Conservation (phyloP, 2,329 filamentous ascomycete species). For the Fusarium duplospermum region DNA sequence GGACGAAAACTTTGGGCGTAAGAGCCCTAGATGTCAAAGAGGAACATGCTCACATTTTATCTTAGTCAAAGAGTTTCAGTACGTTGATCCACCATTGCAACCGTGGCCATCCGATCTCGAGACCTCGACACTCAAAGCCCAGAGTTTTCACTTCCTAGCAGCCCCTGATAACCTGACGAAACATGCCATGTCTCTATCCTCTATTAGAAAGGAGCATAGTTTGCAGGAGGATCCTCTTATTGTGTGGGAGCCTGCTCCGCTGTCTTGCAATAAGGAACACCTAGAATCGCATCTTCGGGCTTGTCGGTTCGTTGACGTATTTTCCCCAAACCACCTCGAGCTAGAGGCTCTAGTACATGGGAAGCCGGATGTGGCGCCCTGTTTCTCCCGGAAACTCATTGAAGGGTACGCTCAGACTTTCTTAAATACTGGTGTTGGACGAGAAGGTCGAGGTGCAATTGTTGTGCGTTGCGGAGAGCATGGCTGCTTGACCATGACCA, state of each 20-base stretch:
- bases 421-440: neutral
- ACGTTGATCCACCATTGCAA: neutral
- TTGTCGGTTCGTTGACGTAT: neutral
- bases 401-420: neutral
- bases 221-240: neutral
- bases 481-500: neutral
- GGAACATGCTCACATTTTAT: neutral
- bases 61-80: neutral
- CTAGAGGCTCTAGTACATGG: neutral
- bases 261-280: neutral
- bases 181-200: neutral
- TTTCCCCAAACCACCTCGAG: neutral
- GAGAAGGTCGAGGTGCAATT: neutral
- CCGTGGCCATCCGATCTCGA: neutral
- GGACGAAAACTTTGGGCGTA: neutral
- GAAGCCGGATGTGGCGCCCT: neutral
- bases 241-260: conserved; percentile 1
- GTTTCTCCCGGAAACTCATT: neutral
- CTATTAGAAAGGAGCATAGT: neutral
- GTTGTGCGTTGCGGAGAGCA: conserved; percentile 1
- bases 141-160: neutral
- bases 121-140: neutral
- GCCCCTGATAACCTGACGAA: neutral
- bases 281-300: neutral
- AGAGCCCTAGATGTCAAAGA: neutral